Base-by-base conservation (phyloP, 805 yeast genomes). In the Metschnikowia matae region DNA sequence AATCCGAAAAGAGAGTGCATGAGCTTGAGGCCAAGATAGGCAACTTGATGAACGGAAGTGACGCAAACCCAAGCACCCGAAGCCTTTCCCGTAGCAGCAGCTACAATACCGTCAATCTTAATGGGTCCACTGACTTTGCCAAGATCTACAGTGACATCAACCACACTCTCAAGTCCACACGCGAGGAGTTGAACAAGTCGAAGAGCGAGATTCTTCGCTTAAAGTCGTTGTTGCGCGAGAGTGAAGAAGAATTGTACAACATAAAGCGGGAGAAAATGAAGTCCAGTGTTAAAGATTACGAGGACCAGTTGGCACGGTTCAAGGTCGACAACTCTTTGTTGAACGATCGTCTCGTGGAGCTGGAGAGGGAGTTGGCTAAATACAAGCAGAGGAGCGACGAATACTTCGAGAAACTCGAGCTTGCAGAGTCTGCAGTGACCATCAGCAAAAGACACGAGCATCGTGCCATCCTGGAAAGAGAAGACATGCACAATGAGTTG, bases 381-480 rank as follows among this genome's bases (percentile, higher is more conserved):
- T 89, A 87, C 66, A 85, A 83, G 61, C 67, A 73, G 15, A 78
- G 96, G 53, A 82, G 95, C 33, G 91, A 87, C 34, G 86, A 84
- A 53, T 86, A 88, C 62, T 81, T 78, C 57, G 74, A 75, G 50
- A 87, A 87, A 59, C 71, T 90, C 23, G 95, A 89, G 59, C 78
- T 80, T 45, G 91, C 94, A 2, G 96, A 91, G 62, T 75, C 83
- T 44, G 86, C 88, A 4, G 80, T 86, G 1, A 73, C 78, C 47
- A 77, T 82, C 41, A 81, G 89, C 7, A 75, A 80, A 56, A 71
- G 87, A 57, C 81, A 83, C 11, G 91, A 85, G 18, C 72, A 77
- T 44, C 77, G 77, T 45, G 68, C 75, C 13, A 78, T 80, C 49
- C 70, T 69, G 13, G 69, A 81, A 6, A 58, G 85, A 48, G 76